Conservation (phyloP, 2,329 filamentous ascomycete genomes). For the Ceratocystis variospora region DNA sequence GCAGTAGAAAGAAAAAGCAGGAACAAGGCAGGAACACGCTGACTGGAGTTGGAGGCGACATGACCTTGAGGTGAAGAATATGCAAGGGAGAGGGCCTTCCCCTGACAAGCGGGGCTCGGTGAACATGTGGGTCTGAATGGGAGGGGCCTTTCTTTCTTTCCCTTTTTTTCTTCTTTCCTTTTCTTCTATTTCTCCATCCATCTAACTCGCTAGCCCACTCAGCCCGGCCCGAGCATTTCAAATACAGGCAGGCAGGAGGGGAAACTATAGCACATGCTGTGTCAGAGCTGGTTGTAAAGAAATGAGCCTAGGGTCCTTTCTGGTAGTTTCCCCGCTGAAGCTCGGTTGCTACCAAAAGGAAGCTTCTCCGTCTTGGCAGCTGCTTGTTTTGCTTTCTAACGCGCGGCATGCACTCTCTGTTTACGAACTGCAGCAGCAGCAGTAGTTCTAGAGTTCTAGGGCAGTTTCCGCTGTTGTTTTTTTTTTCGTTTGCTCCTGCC, state of each 20-base stretch:
- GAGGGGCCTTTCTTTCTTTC: background rate
- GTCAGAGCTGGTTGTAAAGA: background rate
- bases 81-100: background rate
- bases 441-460: background rate
- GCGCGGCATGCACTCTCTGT: background rate
- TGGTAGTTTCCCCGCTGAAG: too few relatives aligned
- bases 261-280: background rate
- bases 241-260: background rate
- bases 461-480: background rate
- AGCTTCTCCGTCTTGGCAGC: background rate
- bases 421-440: background rate
- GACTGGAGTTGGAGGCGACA: background rate
- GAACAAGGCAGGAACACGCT: background rate
- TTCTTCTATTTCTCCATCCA: background rate
- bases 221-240: too few relatives aligned
- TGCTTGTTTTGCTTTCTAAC: background rate
- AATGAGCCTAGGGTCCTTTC: too few relatives aligned
- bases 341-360: background rate
- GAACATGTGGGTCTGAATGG: slow-evolving; percentile 2
- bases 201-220: too few relatives aligned
- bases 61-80: background rate
- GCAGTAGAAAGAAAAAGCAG: background rate
- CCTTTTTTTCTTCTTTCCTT: background rate
- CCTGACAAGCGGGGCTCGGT: background rate
- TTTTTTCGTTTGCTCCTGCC: background rate